Evolutionary conservation across 306 rosid species (phyloP).

Genomic region (Pueraria montana): DNA sequence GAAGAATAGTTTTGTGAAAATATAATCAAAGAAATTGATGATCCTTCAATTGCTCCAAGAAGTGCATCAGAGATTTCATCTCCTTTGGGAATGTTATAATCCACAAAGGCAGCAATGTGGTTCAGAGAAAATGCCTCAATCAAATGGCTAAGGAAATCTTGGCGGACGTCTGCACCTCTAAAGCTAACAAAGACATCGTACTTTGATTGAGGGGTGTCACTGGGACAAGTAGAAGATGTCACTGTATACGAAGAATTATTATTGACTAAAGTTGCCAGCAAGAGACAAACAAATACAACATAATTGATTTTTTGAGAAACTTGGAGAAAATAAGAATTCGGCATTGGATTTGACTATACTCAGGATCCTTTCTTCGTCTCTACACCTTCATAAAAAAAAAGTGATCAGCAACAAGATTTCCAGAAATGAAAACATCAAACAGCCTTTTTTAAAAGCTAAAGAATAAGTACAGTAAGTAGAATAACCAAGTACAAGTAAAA

Average conservation of each 20-base stretch:
- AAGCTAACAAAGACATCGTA: slow-evolving; percentile 46
- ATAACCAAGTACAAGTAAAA: neutral
- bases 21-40: slow-evolving; percentile 23
- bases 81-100: neutral
- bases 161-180: slow-evolving; percentile 12
- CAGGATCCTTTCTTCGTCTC: neutral
- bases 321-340: neutral
- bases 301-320: neutral
- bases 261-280: neutral
- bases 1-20: slow-evolving; percentile 38
- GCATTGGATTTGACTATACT: neutral
- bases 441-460: neutral
- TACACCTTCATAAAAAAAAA: neutral
- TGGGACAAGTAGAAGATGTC: neutral
- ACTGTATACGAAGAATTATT: neutral
- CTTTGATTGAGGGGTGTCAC: neutral
- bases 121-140: neutral
- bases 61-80: slow-evolving; percentile 10
- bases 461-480: neutral
- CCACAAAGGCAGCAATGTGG: neutral
- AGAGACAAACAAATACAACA: neutral
- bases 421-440: neutral
- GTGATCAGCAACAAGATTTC: neutral
- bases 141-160: slow-evolving; percentile 29
- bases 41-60: slow-evolving; percentile 25